These are phyloP conservation scores for Aureobasidium namibiae DNA, from an alignment of 2,329 filamentous ascomycete genomes.

Conservation along the genomic window DNA sequence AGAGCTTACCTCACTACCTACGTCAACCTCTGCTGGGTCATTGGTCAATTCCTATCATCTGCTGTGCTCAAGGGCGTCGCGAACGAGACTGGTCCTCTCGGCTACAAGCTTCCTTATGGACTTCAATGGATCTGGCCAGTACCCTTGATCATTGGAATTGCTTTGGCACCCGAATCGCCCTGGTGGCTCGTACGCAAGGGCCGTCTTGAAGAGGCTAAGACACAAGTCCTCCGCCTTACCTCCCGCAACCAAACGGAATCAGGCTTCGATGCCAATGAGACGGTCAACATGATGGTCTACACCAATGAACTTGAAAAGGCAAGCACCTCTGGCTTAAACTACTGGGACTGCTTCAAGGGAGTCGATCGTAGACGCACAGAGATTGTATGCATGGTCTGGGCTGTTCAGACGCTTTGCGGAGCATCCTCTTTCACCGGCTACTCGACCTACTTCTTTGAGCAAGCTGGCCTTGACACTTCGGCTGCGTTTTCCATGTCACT, in stretches of 20 bases:
- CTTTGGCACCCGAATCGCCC: constrained; percentile 61
- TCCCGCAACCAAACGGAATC: constrained; percentile 51
- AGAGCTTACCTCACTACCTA: constrained; percentile 66
- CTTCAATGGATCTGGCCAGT: constrained; percentile 70
- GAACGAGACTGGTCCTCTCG: constrained; percentile 57
- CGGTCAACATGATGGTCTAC: constrained; percentile 85
- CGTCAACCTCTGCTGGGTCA: constrained; percentile 69
- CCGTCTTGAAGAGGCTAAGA: constrained; percentile 57
- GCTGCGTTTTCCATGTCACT: constrained; percentile 40
- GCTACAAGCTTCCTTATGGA: constrained; percentile 62
- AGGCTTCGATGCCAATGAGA: constrained; percentile 74
- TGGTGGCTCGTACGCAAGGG: constrained; percentile 70
- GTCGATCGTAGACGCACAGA: constrained; percentile 71
- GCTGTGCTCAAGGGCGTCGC: constrained; percentile 65
- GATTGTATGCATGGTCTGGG: constrained; percentile 50
- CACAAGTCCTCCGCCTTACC: constrained; percentile 57
- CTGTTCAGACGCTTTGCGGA: constrained; percentile 40
- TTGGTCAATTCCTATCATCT: constrained; percentile 66
- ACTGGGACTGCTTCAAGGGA: constrained; percentile 77
- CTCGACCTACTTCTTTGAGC: constrained; percentile 42
- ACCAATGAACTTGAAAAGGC: constrained; percentile 73
- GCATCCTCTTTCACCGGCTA: constrained; percentile 39
- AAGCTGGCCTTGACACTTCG: constrained; percentile 35
- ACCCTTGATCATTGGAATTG: constrained; percentile 55
- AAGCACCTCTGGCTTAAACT: constrained; percentile 65